These are phyloP conservation scores for Clarireedia homoeocarpa DNA, from an alignment of 2,329 filamentous ascomycete genomes.

Conservation along the genomic window DNA sequence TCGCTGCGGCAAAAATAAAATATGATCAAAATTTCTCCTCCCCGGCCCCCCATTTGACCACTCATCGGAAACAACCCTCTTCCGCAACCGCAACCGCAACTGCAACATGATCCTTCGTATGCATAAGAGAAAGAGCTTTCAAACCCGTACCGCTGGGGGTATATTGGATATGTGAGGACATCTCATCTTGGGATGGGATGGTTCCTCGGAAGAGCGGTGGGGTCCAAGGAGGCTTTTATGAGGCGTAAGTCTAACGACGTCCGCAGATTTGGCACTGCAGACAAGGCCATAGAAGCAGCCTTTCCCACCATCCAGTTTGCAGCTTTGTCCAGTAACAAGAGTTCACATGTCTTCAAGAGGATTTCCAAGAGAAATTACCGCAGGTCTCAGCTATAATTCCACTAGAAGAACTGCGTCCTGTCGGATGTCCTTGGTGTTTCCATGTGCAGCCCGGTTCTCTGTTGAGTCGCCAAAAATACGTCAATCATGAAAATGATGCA, in stretches of 20 bases:
- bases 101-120: not conserved
- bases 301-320: not conserved
- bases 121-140: not conserved
- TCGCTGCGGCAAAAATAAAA: not conserved
- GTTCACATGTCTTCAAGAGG: constrained; percentile 11
- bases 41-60: not conserved
- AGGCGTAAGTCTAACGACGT: not conserved
- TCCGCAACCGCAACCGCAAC: not conserved
- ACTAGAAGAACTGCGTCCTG: not conserved
- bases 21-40: not conserved
- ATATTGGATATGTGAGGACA: not conserved
- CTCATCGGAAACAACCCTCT: not conserved
- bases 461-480: too few relatives aligned
- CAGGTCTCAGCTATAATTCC: constrained; percentile 16
- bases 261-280: not conserved
- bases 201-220: not conserved
- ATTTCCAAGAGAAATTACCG: not conserved
- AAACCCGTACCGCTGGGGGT: not conserved
- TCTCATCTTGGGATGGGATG: not conserved
- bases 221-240: not conserved
- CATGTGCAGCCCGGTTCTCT: too few relatives aligned
- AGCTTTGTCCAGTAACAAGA: not conserved
- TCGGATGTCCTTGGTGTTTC: too few relatives aligned
- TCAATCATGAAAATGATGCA: too few relatives aligned
- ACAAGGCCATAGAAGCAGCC: not conserved